phyloP scores from a whole-genome alignment of 768 basidiomycete species.

The Antrodiella citrinella region DNA sequence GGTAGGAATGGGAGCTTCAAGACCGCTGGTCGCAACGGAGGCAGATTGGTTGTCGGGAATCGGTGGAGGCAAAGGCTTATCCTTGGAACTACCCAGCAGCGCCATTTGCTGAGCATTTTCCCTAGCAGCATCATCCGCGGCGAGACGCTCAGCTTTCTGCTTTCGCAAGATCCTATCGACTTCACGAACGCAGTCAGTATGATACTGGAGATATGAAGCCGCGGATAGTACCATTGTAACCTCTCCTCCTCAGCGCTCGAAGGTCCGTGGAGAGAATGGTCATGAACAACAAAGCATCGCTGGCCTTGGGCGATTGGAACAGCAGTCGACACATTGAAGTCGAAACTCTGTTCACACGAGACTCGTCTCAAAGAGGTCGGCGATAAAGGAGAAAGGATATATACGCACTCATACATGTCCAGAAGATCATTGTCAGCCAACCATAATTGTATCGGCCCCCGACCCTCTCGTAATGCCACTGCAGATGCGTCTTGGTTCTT shows the following conservation, averaged over 20 bases:
- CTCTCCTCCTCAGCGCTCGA: constrained; percentile 69
- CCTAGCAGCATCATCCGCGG: constrained; percentile 41
- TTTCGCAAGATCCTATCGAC: constrained; percentile 89
- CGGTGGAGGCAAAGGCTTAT: constrained; percentile 4
- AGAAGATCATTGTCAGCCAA: constrained; percentile 66
- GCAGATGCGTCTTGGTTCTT: constrained; percentile 68
- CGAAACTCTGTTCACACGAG: constrained; percentile 52
- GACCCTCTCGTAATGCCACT: constrained; percentile 44
- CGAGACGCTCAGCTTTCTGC: constrained; percentile 60
- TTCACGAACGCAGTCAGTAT: constrained; percentile 26
- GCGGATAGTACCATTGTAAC: constrained; percentile 65
- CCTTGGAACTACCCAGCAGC: constrained; percentile 7
- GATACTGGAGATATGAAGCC: constrained; percentile 12
- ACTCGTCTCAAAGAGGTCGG: constrained; percentile 4
- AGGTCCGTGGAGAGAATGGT: constrained; percentile 91
- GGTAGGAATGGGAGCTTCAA: too few species aligned
- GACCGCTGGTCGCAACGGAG: too few species aligned
- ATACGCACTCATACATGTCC: constrained; percentile 85
- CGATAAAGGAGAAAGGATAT: not conserved
- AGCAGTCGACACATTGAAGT: constrained; percentile 73
- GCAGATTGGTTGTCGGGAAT: not conserved
- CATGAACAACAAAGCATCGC: constrained; percentile 86
- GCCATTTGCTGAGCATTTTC: constrained; percentile 28
- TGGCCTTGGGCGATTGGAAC: constrained; percentile 71
- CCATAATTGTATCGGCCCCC: constrained; percentile 67